Conservation (phyloP, 2,329 filamentous ascomycete genomes). For the Cladophialophora psammophila region DNA sequence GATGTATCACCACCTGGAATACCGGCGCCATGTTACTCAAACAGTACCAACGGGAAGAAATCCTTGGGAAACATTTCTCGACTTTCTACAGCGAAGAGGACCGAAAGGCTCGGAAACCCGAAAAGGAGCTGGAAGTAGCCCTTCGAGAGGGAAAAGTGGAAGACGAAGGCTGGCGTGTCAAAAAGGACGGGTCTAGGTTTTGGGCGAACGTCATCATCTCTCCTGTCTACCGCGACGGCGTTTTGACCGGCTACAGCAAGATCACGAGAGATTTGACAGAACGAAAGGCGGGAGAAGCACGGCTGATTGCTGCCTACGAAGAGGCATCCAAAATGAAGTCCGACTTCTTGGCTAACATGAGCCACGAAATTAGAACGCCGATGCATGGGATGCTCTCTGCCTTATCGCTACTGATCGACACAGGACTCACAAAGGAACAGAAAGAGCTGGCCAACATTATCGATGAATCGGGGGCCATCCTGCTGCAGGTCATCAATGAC, state of each 20-base stretch:
- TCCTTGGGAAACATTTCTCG: slow-evolving; percentile 66
- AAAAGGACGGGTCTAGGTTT: slow-evolving; percentile 65
- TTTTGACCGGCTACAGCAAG: slow-evolving; percentile 66
- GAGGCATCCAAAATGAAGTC: slow-evolving; percentile 69
- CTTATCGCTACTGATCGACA: slow-evolving; percentile 64
- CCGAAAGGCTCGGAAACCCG: slow-evolving; percentile 57
- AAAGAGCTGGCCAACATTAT: slow-evolving; percentile 65
- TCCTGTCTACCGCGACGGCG: slow-evolving; percentile 60
- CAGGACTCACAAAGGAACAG: slow-evolving; percentile 61
- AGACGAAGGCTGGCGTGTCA: slow-evolving; percentile 67
- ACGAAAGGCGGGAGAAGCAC: slow-evolving; percentile 58
- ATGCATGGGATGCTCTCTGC: slow-evolving; percentile 70
- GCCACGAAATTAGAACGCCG: slow-evolving; percentile 69
- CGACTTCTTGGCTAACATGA: slow-evolving; percentile 69
- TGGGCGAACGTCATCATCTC: slow-evolving; percentile 69
- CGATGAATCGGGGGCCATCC: slow-evolving; percentile 64
- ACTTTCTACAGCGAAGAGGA: slow-evolving; percentile 64
- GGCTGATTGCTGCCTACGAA: slow-evolving; percentile 64
- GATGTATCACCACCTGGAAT: slow-evolving; percentile 67
- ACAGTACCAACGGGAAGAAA: slow-evolving; percentile 62
- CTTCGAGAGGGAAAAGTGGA: slow-evolving; percentile 64
- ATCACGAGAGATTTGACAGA: slow-evolving; percentile 61
- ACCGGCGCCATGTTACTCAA: slow-evolving; percentile 63
- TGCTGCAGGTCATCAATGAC: slow-evolving; percentile 69
- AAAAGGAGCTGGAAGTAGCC: slow-evolving; percentile 60